These are phyloP conservation scores for Glycyrrhiza uralensis DNA, from an alignment of 306 rosid genomes.

Conservation along the genomic window DNA sequence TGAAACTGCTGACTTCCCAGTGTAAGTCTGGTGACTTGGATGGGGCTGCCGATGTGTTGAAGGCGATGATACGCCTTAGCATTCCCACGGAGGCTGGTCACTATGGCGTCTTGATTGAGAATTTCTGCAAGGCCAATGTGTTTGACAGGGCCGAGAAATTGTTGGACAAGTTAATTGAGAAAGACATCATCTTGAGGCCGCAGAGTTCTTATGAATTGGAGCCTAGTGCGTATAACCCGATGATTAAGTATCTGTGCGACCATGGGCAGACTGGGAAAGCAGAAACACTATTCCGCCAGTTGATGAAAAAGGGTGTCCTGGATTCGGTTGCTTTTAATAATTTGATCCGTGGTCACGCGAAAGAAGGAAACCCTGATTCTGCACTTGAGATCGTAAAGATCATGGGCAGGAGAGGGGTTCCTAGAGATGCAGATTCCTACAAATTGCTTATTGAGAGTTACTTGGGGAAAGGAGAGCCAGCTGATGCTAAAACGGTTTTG, in stretches of 20 bases:
- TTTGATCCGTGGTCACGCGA: slow-evolving; percentile 76
- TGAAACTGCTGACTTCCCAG: slow-evolving; percentile 52
- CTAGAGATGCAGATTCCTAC: slow-evolving; percentile 68
- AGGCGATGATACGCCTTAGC: slow-evolving; percentile 70
- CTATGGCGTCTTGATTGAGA: slow-evolving; percentile 76
- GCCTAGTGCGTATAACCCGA: slow-evolving; percentile 68
- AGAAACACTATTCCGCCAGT: slow-evolving; percentile 70
- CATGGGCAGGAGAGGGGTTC: slow-evolving; percentile 79
- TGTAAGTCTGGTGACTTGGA: slow-evolving; percentile 75
- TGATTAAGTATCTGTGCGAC: slow-evolving; percentile 68
- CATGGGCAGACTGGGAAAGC: slow-evolving; percentile 75
- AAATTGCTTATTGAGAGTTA: slow-evolving; percentile 72
- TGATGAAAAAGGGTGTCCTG: slow-evolving; percentile 77
- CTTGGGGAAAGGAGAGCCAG: slow-evolving; percentile 82
- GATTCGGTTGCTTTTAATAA: slow-evolving; percentile 74
- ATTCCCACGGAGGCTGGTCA: slow-evolving; percentile 92
- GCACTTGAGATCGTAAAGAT: slow-evolving; percentile 79
- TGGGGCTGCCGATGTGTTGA: slow-evolving; percentile 74
- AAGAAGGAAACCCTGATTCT: slow-evolving; percentile 84
- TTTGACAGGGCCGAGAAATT: slow-evolving; percentile 67
- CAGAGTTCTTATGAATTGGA: slow-evolving; percentile 65
- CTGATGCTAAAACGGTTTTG: slow-evolving; percentile 81
- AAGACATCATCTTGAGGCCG: slow-evolving; percentile 69
- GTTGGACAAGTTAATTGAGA: slow-evolving; percentile 78
- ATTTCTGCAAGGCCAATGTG: slow-evolving; percentile 65